These are phyloP conservation scores for Colletotrichum horii DNA, from an alignment of 2,329 filamentous ascomycete species.

Conservation along the genomic window DNA sequence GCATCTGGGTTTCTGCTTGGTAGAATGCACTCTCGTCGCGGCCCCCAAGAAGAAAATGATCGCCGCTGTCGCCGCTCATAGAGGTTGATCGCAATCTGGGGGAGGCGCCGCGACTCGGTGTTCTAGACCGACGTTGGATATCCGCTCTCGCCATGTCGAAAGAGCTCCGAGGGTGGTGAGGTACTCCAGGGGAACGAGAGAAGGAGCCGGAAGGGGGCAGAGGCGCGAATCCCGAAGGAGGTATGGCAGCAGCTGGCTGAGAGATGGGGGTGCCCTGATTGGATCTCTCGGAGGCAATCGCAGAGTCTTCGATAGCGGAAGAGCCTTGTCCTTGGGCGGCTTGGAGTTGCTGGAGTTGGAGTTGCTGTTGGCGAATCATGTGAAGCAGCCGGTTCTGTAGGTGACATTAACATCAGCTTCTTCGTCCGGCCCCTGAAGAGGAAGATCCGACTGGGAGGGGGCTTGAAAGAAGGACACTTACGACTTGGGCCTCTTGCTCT, in stretches of 20 bases:
- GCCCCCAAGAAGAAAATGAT: slow-evolving; percentile 64
- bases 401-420: slow-evolving; percentile 13
- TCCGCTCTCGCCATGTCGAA: slow-evolving; percentile 64
- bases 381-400: slow-evolving; percentile 73
- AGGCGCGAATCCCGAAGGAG: slow-evolving; percentile 29
- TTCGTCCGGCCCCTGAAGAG: neutral
- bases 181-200: slow-evolving; percentile 56
- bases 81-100: slow-evolving; percentile 63
- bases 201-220: slow-evolving; percentile 46
- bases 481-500: slow-evolving; percentile 80
- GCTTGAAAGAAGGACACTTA: slow-evolving; percentile 40
- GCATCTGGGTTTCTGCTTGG: slow-evolving; percentile 80
- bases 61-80: slow-evolving; percentile 63
- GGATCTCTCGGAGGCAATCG: slow-evolving; percentile 49
- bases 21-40: slow-evolving; percentile 81
- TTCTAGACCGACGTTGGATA: slow-evolving; percentile 61
- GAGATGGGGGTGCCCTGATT: slow-evolving; percentile 41
- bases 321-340: slow-evolving; percentile 38
- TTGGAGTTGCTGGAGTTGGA: slow-evolving; percentile 69
- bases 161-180: slow-evolving; percentile 59
- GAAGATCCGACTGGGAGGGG: neutral
- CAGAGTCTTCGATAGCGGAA: slow-evolving; percentile 56
- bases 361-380: slow-evolving; percentile 78
- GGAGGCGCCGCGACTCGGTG: slow-evolving; percentile 62
- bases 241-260: slow-evolving; percentile 27